Evolutionary conservation across 495 filamentous ascomycete species (phyloP), one percentile per base, ranked within the genome.

Genomic region (Aspergillus nidulans): DNA sequence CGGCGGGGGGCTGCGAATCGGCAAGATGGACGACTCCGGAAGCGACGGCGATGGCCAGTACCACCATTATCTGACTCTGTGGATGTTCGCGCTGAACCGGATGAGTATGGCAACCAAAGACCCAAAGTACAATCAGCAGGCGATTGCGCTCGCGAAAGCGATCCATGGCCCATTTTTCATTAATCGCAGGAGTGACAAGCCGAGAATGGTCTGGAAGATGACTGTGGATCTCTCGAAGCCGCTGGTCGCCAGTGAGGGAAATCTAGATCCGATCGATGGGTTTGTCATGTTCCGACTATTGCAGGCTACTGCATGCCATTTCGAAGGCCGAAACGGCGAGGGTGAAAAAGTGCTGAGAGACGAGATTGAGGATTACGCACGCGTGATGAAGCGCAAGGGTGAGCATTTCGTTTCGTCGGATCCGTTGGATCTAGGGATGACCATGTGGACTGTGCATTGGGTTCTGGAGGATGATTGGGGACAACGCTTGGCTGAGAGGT

Each of bases 71-170:
- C 66, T 87, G 9, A 86, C 83, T 0, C 59, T 88, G 2, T 88
- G 84, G 84, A 85, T 87, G 83, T 88, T 86, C 58, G 84, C 83
- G 0, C 68, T 87, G 3, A 86, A 86, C 64, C 74, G 84, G 5
- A 70, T 85, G 36, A 67, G 78, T 0, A 41, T 78, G 10, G 84
- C 81, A 12, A 76, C 75, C 4, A 70, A 71, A 0, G 76, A 86
- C 30, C 47, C 61, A 16, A 45, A 42, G 1, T 86, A 80, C 54
- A 87, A 85, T 54, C 55, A 62, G 3, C 75, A 77, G 32, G 85
- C 82, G 1, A 67, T 86, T 8, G 68, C 77, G 52, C 69, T 88
- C 12, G 83, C 83, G 19, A 72, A 74, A 47, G 78, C 80, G 0
- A 78, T 87, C 23, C 85, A 87, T 53, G 75, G 77, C 8, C 69